Base-by-base conservation (phyloP, 2,329 filamentous ascomycete species). In the Verticillium isaacii region DNA sequence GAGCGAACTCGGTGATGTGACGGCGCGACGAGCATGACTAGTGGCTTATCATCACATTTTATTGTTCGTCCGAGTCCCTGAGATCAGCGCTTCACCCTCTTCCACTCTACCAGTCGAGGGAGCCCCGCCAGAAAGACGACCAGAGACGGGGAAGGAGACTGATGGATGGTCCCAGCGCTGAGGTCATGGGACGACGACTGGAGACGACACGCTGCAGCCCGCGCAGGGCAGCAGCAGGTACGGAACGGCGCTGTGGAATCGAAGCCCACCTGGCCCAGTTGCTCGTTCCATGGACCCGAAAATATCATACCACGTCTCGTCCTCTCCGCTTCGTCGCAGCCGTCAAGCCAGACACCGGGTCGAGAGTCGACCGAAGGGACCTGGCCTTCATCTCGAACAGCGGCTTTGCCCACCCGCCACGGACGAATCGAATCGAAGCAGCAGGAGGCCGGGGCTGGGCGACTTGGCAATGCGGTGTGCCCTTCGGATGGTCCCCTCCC, bases 381-480 rank as follows among this genome's bases (percentile, higher is more conserved):
- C 45, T 23, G 11, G 19, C 11, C 45, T 52, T 52, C 45, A 52
- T 52, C 45, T 52, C 45, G 17, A 52, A 52, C n/a, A 19, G 45
- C 45, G 45, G 45, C 45, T 52, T 29, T 52, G 45, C 19, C 9
- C 34, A 11, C 14, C 9, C 14, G 34, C 50, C 19, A 55, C n/a
- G 8, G 37, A 59, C 63, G 64, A 66, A 65, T 66, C 58, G 61
- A 63, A 32, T n/a, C 25, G 29, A 19, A 34, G 32, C n/a, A 32
- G 17, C 32, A 32, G 32, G 19, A 5, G 25, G 25, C 37, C 23
- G 29, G 37, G 57, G 12, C 57, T 58, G 37, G 39, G 57, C 57
- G 37, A 19, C 57, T 58, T 58, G 57, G 57, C 57, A 32, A 58
- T 32, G 57, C 57, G 58, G 58, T 61, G 50, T 56, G 57, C 50